phyloP scores from a whole-genome alignment of 768 basidiomycete genomes.

The Melanogaster broomeanus region DNA sequence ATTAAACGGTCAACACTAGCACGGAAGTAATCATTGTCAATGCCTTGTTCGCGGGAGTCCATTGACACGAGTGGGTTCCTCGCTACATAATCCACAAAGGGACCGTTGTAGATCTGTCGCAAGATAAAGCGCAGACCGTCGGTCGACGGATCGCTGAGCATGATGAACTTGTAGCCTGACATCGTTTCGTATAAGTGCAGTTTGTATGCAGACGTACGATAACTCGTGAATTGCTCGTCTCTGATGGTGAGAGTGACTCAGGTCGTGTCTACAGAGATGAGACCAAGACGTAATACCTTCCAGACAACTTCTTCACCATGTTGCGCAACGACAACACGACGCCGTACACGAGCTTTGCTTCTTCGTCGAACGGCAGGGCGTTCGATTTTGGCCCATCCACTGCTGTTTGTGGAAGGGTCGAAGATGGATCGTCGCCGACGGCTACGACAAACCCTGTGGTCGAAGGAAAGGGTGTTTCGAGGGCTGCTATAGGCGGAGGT shows the following conservation, averaged over 20 bases:
- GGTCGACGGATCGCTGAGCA: constrained; percentile 84
- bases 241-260: constrained; percentile 38
- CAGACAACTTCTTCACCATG: constrained; percentile 94
- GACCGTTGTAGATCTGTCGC: constrained; percentile 89
- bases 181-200: constrained; percentile 90
- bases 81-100: constrained; percentile 92
- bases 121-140: constrained; percentile 83
- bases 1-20: constrained; percentile 76
- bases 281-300: constrained; percentile 46
- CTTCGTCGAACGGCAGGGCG: constrained; percentile 91
- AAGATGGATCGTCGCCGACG: constrained; percentile 43
- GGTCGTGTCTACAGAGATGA: background rate
- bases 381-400: constrained; percentile 36
- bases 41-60: constrained; percentile 81
- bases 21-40: constrained; percentile 93
- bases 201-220: constrained; percentile 90
- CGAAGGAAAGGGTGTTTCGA: constrained; percentile 65
- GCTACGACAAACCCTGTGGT: constrained; percentile 72
- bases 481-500: constrained; percentile 54
- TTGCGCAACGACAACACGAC: constrained; percentile 88
- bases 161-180: constrained; percentile 93
- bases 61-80: constrained; percentile 85
- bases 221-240: constrained; percentile 89
- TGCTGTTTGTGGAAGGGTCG: constrained; percentile 20
- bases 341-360: constrained; percentile 96